A percentile compares a stretch with the other conserved stretches of the same genome.
Conservation (phyloP, 2,329 filamentous ascomycete genomes). For the Diaporthe citri region DNA sequence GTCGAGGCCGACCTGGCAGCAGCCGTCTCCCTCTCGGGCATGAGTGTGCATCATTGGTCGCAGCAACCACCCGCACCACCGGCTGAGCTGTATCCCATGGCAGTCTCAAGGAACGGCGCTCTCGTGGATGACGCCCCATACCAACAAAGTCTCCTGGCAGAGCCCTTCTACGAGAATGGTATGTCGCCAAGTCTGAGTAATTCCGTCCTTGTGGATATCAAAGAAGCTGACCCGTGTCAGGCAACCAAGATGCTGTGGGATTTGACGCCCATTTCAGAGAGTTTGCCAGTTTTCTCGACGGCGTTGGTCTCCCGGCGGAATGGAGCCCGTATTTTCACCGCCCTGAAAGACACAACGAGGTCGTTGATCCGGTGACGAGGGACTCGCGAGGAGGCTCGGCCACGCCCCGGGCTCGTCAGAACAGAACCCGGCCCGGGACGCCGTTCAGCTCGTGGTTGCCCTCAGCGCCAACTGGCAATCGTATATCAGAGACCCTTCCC, state of each 20-base stretch:
- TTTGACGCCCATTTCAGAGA: constrained; percentile 13
- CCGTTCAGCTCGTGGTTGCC: constrained; percentile 17
- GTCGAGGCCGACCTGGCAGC: constrained; percentile 46
- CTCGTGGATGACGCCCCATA: neutral
- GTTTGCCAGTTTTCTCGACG: constrained; percentile 11
- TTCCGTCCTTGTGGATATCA: no score
- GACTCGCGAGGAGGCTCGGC: neutral
- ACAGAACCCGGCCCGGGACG: neutral
- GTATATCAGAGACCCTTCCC: constrained; percentile 2
- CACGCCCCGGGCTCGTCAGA: neutral
- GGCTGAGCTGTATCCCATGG: neutral
- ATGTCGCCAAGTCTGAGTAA: neutral
- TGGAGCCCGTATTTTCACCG: constrained; percentile 20
- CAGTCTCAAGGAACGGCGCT: neutral
- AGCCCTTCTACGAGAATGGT: constrained; percentile 13
- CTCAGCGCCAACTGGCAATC: constrained; percentile 19
- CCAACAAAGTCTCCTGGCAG: constrained; percentile 3
- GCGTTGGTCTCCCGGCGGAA: constrained; percentile 3
- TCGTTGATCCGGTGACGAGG: neutral
- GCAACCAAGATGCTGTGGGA: neutral
- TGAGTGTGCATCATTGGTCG: constrained; percentile 47
- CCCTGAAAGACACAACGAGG: neutral
- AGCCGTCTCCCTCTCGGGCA: constrained; percentile 50
- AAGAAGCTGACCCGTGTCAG: neutral
- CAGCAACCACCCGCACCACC: constrained; percentile 19